phyloP scores from a whole-genome alignment of 2,329 filamentous ascomycete genomes.

The Pseudocercospora fijiensis region DNA sequence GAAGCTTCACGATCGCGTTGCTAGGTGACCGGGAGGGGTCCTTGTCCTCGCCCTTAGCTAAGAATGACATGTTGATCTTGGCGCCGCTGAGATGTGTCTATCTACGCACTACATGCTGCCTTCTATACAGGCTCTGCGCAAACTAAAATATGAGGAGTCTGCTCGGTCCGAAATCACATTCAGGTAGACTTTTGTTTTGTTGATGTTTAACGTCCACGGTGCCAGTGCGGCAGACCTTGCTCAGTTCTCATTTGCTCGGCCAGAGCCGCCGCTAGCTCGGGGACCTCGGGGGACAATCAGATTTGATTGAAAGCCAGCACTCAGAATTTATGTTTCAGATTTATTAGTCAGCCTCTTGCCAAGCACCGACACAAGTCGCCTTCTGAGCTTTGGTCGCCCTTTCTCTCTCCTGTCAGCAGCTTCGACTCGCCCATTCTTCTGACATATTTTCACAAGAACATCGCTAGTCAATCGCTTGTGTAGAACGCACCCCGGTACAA shows the following conservation, averaged over 20 bases:
- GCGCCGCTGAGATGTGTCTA: background rate
- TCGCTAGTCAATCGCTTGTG: no score
- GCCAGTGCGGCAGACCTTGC: no score
- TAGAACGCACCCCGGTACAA: no score
- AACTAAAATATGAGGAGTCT: background rate
- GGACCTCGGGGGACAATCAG: background rate
- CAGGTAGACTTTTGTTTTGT: no score
- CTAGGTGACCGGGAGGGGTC: background rate
- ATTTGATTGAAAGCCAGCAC: no score
- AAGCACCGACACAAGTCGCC: no score
- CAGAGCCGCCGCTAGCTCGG: background rate
- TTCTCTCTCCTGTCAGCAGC: no score
- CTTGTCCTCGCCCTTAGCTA: background rate
- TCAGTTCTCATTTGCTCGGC: background rate
- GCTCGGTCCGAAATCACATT: background rate
- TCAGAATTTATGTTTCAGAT: background rate
- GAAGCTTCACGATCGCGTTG: constrained; percentile 1
- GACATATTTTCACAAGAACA: no score
- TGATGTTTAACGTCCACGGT: background rate
- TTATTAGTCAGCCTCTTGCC: background rate
- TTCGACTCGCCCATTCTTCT: no score
- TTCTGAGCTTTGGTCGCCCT: no score
- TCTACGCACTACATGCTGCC: background rate
- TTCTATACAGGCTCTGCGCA: background rate
- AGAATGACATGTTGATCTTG: background rate